Evolutionary conservation across 2,329 filamentous ascomycete species (phyloP).

Genomic region (Coniosporium tulheliwenetii): DNA sequence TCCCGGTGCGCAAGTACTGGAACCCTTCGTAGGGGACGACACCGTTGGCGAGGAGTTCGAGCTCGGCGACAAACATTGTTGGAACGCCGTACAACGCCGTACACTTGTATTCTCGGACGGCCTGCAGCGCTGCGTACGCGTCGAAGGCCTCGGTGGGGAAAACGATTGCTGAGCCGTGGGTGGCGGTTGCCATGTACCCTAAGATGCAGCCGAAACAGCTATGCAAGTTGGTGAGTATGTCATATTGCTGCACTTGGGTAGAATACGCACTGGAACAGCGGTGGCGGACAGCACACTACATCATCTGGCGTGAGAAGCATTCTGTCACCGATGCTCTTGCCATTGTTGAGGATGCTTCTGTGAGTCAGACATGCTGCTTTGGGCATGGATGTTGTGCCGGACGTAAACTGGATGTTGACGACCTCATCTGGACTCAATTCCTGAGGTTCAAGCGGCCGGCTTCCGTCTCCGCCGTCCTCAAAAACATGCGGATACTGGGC

Average conservation of each 20-base stretch:
- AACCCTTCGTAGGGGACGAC: conserved; percentile 33
- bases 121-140: conserved; percentile 51
- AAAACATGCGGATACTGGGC: conserved; percentile 29
- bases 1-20: conserved; percentile 64
- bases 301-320: conserved; percentile 68
- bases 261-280: conserved; percentile 28
- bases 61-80: conserved; percentile 85
- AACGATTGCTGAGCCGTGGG: conserved; percentile 64
- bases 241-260: background rate
- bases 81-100: conserved; percentile 75
- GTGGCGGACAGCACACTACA: conserved; percentile 49
- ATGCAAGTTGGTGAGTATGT: conserved; percentile 1
- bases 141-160: conserved; percentile 83
- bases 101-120: conserved; percentile 45
- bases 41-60: conserved; percentile 54
- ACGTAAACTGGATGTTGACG: conserved; percentile 94
- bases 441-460: conserved; percentile 26
- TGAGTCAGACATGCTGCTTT: conserved; percentile 88
- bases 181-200: conserved; percentile 92
- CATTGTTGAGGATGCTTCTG: conserved; percentile 82
- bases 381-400: conserved; percentile 77
- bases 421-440: conserved; percentile 48
- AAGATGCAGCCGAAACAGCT: conserved; percentile 78
- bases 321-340: conserved; percentile 63
- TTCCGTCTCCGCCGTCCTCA: conserved; percentile 25